phyloP scores from a whole-genome alignment of 352 stramenopile genomes.

The Phytopythium cucurbitacearum region DNA sequence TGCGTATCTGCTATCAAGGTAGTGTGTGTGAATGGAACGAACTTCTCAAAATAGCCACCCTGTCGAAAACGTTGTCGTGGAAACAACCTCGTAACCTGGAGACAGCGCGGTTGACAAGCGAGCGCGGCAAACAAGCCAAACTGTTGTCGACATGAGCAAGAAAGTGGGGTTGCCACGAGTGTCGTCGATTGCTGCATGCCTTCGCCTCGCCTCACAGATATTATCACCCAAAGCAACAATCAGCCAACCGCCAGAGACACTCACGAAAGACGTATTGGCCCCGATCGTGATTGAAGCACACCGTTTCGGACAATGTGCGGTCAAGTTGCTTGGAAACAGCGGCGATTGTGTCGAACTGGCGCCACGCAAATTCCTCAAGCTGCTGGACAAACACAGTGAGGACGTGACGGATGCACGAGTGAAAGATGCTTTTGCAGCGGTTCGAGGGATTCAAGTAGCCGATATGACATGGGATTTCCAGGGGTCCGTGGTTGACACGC shows the following conservation, averaged over 20 bases:
- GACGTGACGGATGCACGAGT: no score
- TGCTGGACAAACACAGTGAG: constrained; percentile 9
- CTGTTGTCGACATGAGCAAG: constrained; percentile 9
- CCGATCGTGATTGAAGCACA: constrained; percentile 59
- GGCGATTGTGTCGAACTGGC: background rate
- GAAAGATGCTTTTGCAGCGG: background rate
- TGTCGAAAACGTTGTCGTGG: no score
- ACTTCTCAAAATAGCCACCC: no score
- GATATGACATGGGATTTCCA: constrained; percentile 64
- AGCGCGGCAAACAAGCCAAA: no score
- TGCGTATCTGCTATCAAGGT: no score
- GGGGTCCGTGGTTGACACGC: constrained; percentile 31
- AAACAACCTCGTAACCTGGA: background rate
- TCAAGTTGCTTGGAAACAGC: constrained; percentile 5
- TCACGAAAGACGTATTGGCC: constrained; percentile 40
- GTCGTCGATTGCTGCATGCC: constrained; percentile 34
- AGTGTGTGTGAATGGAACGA: no score
- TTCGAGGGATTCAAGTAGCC: constrained; percentile 23
- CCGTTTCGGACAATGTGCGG: constrained; percentile 35
- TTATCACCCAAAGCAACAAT: constrained; percentile 11
- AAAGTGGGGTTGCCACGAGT: constrained; percentile 21
- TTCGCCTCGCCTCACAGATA: constrained; percentile 39
- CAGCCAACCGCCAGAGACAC: constrained; percentile 17
- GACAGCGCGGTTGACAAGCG: no score
- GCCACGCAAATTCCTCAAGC: constrained; percentile 15